Evolutionary conservation across 2,329 filamentous ascomycete genomes (phyloP), one percentile per base, ranked within the genome.

Genomic region (Botryotinia calthae): DNA sequence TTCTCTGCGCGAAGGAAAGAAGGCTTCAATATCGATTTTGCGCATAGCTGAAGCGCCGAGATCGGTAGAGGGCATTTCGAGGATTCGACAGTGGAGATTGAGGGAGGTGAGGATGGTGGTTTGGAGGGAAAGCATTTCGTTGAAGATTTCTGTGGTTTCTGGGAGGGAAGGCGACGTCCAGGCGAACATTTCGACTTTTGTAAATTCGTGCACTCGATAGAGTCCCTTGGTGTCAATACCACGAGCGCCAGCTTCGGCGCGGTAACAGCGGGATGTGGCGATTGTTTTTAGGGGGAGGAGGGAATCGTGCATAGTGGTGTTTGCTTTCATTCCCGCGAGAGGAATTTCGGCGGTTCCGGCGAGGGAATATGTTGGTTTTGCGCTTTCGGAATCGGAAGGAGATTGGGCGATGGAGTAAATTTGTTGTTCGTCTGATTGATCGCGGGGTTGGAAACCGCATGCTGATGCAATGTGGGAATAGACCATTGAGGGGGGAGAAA

Each of bases 161-260:
- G 51, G n/a, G 3, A 78, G 73, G 70, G 89, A 86, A 1, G 93
- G 89, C 44, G 86, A 78, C 7, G 93, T 92, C 96, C 96, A 99
- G 0, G 92, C 94, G 81, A 99, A 98, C 86, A 99, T 90, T 82
- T 99, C 96, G 0, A 99, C 95, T 82, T 99, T 99, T 42, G 94
- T 97, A 83, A 99, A 99, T 83, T 99, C 96, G 83, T 99, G 96
- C 5, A 99, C 96, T 42, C 96, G 91, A 83, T 98, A 99, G 2
- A 99, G 85, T 8, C 96, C 96, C 83, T 97, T 98, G 2, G 95
- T 97, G 78, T 96, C 93, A 37, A 92, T 90, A 44, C 96, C 96
- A 56, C 95, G 87, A 0, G 94, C 93, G 46, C 96, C 96, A 0
- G 96, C 96, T 84, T 99, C 96, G 62, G 96, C 96, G 70, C 96